phyloP scores from a whole-genome alignment of 1,284 basidiomycete genomes.

The Omphalotus olearius region DNA sequence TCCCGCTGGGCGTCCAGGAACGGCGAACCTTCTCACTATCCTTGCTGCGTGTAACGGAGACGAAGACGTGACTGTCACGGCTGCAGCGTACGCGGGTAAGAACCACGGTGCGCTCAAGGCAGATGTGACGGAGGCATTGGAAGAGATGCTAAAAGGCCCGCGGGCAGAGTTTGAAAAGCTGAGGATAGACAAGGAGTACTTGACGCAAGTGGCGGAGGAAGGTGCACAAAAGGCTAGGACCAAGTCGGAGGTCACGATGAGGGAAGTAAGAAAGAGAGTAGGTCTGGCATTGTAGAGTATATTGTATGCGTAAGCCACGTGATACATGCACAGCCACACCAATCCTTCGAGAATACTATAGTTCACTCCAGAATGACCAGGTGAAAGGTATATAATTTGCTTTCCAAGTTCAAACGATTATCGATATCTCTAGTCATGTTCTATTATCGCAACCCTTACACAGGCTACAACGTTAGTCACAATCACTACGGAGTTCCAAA shows the following conservation, averaged over 20 bases:
- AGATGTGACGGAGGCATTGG: conserved; percentile 71
- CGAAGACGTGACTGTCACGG: conserved; percentile 43
- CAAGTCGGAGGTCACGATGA: conserved; percentile 61
- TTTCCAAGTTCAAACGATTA: neutral
- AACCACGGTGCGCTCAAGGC: conserved; percentile 70
- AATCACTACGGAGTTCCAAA: neutral
- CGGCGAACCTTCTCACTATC: conserved; percentile 81
- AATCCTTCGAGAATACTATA: neutral
- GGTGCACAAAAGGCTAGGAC: conserved; percentile 67
- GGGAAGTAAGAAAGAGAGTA: conserved; percentile 59
- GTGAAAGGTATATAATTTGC: neutral
- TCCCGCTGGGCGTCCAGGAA: conserved; percentile 72
- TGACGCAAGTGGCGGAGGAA: conserved; percentile 57
- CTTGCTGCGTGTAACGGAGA: conserved; percentile 60
- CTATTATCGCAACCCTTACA: neutral
- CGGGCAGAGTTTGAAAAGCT: conserved; percentile 69
- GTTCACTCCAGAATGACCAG: neutral
- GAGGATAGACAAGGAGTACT: conserved; percentile 54
- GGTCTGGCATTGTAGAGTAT: conserved; percentile 45
- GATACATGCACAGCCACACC: too few relatives aligned
- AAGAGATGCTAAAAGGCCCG: conserved; percentile 66
- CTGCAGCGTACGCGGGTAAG: conserved; percentile 48
- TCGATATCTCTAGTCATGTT: neutral
- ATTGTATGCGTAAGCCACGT: too few relatives aligned
- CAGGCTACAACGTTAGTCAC: neutral